These are phyloP conservation scores for Ehretia macrophylla DNA, from an alignment of 257 asterid species.

Conservation along the genomic window DNA sequence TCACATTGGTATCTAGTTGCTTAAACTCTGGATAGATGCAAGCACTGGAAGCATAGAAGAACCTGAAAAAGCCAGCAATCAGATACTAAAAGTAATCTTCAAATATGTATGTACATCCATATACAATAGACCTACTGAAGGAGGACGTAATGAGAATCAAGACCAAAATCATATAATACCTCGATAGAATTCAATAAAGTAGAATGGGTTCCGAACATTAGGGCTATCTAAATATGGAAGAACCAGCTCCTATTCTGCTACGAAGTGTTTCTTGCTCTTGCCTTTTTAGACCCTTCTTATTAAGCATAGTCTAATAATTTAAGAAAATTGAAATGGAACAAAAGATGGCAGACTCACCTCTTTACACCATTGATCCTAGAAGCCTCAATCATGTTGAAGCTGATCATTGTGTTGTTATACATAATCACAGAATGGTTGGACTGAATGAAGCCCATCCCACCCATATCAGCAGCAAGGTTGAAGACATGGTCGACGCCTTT, in stretches of 20 bases:
- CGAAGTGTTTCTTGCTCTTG: too few relatives aligned
- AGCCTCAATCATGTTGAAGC: conserved; percentile 95
- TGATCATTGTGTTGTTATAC: conserved; percentile 91
- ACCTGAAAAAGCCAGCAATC: conserved; percentile 36
- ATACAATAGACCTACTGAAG: neutral
- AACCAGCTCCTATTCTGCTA: too few relatives aligned
- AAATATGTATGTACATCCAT: neutral
- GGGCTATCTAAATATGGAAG: too few relatives aligned
- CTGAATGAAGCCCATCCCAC: conserved; percentile 97
- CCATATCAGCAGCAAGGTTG: conserved; percentile 96
- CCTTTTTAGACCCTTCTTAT: too few relatives aligned
- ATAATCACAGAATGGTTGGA: conserved; percentile 89
- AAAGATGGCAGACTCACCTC: conserved; percentile 40
- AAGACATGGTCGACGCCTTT: conserved; percentile 70
- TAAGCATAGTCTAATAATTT: neutral
- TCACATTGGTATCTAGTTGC: conserved; percentile 86
- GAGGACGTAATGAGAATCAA: neutral
- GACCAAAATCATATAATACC: neutral
- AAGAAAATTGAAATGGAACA: neutral
- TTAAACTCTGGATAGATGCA: conserved; percentile 92
- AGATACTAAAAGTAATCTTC: conserved; percentile 1
- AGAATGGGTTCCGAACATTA: too few relatives aligned
- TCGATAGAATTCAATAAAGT: neutral
- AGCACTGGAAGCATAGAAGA: conserved; percentile 93
- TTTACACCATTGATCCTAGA: conserved; percentile 68